Evolutionary conservation across 2,329 filamentous ascomycete genomes (phyloP).

Genomic region (Penicillium sp.): DNA sequence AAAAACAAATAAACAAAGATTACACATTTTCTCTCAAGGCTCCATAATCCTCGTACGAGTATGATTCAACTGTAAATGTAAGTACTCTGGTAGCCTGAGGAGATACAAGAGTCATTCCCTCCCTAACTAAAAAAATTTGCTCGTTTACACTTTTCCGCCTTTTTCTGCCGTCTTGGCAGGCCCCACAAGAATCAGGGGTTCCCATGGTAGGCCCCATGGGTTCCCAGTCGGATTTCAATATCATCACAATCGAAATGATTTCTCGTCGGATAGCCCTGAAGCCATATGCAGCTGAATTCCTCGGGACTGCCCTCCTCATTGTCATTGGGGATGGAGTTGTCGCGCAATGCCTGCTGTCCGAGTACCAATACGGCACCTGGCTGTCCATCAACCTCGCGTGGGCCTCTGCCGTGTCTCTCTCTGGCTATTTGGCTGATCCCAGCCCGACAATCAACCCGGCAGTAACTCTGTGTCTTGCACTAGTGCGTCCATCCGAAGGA

Average conservation of each 20-base stretch:
- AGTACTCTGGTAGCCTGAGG: too few relatives aligned
- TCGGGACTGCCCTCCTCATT: conserved; percentile 32
- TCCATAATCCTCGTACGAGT: neutral
- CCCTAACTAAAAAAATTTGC: too few relatives aligned
- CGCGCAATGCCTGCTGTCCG: conserved; percentile 32
- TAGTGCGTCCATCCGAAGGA: conserved; percentile 27
- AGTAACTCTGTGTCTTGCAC: conserved; percentile 25
- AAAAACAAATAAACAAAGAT: neutral
- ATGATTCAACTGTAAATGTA: neutral
- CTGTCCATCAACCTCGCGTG: conserved; percentile 35
- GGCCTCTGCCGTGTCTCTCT: conserved; percentile 30
- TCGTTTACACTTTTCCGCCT: too few relatives aligned
- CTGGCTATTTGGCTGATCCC: conserved; percentile 28
- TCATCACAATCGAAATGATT: conserved; percentile 7
- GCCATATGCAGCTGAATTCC: conserved; percentile 32
- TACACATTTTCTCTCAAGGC: neutral
- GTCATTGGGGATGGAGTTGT: conserved; percentile 35
- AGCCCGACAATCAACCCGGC: conserved; percentile 31
- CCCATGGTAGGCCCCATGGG: neutral
- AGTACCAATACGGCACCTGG: conserved; percentile 36
- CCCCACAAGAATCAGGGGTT: neutral
- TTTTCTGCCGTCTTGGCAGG: too few relatives aligned
- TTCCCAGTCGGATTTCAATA: neutral
- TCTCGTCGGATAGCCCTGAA: conserved; percentile 20
- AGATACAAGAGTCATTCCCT: too few relatives aligned